These are phyloP conservation scores for Pythium plurisporium DNA, from an alignment of 352 stramenopile species.

Conservation along the genomic window DNA sequence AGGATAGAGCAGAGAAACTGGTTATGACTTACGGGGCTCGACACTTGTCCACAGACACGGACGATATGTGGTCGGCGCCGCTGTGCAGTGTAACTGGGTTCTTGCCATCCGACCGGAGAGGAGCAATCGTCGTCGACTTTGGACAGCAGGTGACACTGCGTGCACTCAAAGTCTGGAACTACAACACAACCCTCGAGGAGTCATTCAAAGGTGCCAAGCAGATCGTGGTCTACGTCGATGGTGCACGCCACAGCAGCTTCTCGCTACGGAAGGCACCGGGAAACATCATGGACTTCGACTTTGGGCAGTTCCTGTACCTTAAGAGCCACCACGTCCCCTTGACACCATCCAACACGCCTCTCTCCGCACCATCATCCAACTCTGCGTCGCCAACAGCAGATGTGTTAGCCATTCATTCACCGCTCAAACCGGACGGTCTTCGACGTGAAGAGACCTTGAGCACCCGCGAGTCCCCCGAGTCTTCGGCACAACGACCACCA, in stretches of 20 bases:
- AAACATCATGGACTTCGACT: slow-evolving; percentile 78
- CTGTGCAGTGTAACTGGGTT: slow-evolving; percentile 31
- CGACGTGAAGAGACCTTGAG: slow-evolving; percentile 4
- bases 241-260: slow-evolving; percentile 35
- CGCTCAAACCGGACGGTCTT: slow-evolving; percentile 12
- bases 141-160: slow-evolving; percentile 34
- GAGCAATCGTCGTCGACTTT: slow-evolving; percentile 46
- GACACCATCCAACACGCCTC: not conserved
- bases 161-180: slow-evolving; percentile 74
- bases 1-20: slow-evolving; percentile 31
- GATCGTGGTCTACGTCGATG: slow-evolving; percentile 50
- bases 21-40: slow-evolving; percentile 35
- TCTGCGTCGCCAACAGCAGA: not conserved
- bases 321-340: slow-evolving; percentile 1
- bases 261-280: slow-evolving; percentile 79
- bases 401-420: slow-evolving; percentile 19
- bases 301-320: slow-evolving; percentile 75
- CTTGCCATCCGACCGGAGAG: slow-evolving; percentile 32
- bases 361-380: not conserved
- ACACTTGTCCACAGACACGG: slow-evolving; percentile 40
- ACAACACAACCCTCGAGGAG: slow-evolving; percentile 73
- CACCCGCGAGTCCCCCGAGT: not conserved
- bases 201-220: slow-evolving; percentile 73
- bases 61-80: slow-evolving; percentile 63
- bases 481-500: not conserved